Evolutionary conservation across 202 grass and related monocot genomes (phyloP).

Genomic region (Brachypodium distachyon): DNA sequence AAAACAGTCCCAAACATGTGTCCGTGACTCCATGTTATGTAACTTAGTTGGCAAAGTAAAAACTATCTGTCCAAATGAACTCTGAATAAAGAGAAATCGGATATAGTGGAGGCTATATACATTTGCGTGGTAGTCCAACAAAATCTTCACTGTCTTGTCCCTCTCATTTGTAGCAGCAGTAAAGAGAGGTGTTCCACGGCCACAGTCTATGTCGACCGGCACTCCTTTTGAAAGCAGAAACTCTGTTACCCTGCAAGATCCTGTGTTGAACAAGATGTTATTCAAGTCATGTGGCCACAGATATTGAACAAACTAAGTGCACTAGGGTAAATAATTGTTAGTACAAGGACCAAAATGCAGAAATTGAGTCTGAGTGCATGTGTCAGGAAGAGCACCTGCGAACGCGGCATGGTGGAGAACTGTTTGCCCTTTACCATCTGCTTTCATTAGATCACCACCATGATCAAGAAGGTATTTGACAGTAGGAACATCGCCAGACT

Average conservation of each 20-base stretch:
- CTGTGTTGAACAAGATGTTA: not conserved
- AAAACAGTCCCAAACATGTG: not conserved
- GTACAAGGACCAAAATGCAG: not conserved
- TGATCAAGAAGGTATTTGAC: conserved; percentile 15
- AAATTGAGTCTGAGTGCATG: not conserved
- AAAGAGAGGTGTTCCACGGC: conserved; percentile 14
- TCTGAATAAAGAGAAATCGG: not conserved
- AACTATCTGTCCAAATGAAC: not conserved
- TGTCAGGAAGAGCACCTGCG: not conserved
- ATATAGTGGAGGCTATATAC: not conserved
- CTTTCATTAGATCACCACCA: conserved; percentile 18
- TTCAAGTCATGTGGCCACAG: not conserved
- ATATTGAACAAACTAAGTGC: not conserved
- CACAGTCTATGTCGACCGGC: conserved; percentile 22
- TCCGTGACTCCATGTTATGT: not conserved
- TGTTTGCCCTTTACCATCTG: conserved; percentile 7
- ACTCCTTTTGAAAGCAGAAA: conserved; percentile 27
- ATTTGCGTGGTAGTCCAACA: conserved; percentile 23
- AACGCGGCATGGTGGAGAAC: conserved; percentile 20
- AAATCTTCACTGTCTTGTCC: conserved; percentile 33
- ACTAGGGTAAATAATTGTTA: not conserved
- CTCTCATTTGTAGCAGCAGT: conserved; percentile 14
- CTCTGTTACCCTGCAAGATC: conserved; percentile 24
- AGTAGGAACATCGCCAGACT: conserved; percentile 20
- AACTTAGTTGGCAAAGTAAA: not conserved